A percentile compares a stretch with the other conserved stretches of the same genome.
Evolutionary conservation across 2,329 filamentous ascomycete genomes (phyloP).

Genomic region (Fusarium torulosum): DNA sequence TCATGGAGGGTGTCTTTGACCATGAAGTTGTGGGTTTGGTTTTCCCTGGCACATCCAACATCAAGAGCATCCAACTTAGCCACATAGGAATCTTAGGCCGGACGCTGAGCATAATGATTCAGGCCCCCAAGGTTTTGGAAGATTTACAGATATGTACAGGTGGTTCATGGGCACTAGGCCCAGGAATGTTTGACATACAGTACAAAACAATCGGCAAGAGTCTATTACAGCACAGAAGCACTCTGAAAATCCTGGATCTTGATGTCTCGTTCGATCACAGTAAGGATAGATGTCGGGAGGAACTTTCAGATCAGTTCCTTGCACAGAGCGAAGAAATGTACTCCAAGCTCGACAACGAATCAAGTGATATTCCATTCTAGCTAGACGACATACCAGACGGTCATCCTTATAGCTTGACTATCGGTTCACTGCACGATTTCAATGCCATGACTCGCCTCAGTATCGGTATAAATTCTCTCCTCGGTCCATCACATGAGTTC

Average conservation of each 20-base stretch:
- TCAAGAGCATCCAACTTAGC: background rate
- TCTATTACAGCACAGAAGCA: background rate
- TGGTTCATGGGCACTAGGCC: background rate
- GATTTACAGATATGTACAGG: background rate
- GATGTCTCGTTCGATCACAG: background rate
- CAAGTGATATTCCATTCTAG: background rate
- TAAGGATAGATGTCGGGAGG: background rate
- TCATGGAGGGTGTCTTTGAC: constrained; percentile 6
- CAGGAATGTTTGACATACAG: background rate
- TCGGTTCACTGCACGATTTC: background rate
- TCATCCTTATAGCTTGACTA: background rate
- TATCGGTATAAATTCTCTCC: background rate
- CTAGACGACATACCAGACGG: constrained; percentile 4
- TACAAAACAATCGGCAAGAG: background rate
- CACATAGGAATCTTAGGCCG: constrained; percentile 1
- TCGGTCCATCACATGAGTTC: background rate
- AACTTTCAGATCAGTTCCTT: background rate
- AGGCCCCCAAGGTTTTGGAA: background rate
- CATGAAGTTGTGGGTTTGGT: background rate
- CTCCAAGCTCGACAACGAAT: background rate
- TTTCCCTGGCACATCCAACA: constrained; percentile 1
- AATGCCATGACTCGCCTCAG: background rate
- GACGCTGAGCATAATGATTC: background rate
- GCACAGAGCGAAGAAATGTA: background rate
- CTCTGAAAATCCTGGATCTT: background rate